phyloP scores from a whole-genome alignment of 306 rosid genomes.

The Mucuna pruriens region DNA sequence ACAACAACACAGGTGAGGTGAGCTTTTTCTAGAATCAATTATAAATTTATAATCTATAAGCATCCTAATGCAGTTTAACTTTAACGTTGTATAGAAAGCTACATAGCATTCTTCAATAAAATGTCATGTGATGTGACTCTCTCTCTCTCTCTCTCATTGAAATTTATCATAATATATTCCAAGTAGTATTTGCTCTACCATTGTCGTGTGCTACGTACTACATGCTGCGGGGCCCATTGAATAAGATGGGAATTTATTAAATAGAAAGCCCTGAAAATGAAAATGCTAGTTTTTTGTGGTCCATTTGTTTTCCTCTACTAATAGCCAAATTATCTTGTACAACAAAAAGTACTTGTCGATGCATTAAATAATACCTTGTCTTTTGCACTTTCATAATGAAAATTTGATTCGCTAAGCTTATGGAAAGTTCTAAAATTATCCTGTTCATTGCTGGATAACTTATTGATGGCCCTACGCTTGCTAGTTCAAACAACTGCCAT shows the following conservation, averaged over 20 bases:
- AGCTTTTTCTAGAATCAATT: too few relatives aligned
- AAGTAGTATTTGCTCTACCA: conserved; percentile 5
- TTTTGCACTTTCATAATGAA: conserved; percentile 37
- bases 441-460: conserved; percentile 46
- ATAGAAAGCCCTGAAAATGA: conserved; percentile 22
- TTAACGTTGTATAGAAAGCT: background rate
- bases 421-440: conserved; percentile 47
- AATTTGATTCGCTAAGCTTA: conserved; percentile 39
- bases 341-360: conserved; percentile 34
- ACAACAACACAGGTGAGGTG: too few relatives aligned
- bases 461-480: conserved; percentile 38
- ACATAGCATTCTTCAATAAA: background rate
- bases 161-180: background rate
- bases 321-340: conserved; percentile 18
- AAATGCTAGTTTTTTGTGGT: conserved; percentile 39
- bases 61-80: background rate
- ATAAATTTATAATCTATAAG: background rate
- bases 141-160: background rate
- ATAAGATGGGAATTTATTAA: conserved; percentile 42
- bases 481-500: conserved; percentile 38
- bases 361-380: conserved; percentile 40
- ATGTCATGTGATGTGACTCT: conserved; percentile 10
- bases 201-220: conserved; percentile 19
- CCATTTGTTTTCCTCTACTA: conserved; percentile 26
- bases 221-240: conserved; percentile 37